Conservation (phyloP, 345 rosid species). For the Tarenaya hassleriana region DNA sequence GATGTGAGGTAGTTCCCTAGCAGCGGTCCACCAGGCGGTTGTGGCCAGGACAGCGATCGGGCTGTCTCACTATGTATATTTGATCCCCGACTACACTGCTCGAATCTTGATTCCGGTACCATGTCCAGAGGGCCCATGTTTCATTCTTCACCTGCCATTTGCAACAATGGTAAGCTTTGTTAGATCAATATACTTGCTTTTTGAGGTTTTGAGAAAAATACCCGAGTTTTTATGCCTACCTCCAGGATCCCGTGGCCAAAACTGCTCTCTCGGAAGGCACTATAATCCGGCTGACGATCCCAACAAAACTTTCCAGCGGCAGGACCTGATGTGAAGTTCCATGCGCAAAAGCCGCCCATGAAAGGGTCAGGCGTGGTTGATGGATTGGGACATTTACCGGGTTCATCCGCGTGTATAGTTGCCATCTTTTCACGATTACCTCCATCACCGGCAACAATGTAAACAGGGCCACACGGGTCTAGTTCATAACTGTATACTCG, state of each 20-base stretch:
- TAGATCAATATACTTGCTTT: not conserved
- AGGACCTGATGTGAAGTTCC: constrained; percentile 72
- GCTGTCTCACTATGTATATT: constrained; percentile 78
- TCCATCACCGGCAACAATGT: constrained; percentile 83
- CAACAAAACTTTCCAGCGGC: constrained; percentile 74
- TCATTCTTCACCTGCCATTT: constrained; percentile 66
- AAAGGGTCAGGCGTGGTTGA: constrained; percentile 45
- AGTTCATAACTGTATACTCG: constrained; percentile 66
- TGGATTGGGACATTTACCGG: constrained; percentile 77
- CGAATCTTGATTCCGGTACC: constrained; percentile 80
- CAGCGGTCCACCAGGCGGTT: constrained; percentile 15
- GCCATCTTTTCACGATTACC: constrained; percentile 74
- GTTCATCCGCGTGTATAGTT: constrained; percentile 57
- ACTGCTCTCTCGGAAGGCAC: constrained; percentile 89
- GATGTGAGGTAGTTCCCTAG: constrained; percentile 2
- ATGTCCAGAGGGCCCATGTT: constrained; percentile 84
- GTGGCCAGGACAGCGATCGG: constrained; percentile 33
- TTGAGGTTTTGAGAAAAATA: not conserved
- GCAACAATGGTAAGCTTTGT: not conserved
- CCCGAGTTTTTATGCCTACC: constrained; percentile 32
- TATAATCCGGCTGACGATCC: constrained; percentile 86
- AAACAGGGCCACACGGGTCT: constrained; percentile 81
- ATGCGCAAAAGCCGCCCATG: constrained; percentile 65
- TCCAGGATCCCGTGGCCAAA: constrained; percentile 91
- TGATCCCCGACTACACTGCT: constrained; percentile 52